Base-by-base conservation (phyloP, 352 stramenopile genomes). In the Globisporangium camurandrum region DNA sequence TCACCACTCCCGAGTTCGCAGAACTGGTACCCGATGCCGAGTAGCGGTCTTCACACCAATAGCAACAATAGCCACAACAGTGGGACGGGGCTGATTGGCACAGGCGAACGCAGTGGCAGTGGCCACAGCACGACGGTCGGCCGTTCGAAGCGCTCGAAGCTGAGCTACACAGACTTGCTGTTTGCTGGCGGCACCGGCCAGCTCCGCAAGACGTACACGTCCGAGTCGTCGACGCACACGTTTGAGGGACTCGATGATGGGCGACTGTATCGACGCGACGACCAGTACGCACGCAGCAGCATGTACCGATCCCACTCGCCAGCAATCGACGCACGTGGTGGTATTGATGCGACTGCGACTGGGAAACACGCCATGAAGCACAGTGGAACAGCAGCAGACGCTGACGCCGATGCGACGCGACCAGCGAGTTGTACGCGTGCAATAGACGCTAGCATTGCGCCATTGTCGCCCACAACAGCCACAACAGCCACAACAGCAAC, bases 241-340 rank as follows among this genome's bases (percentile, higher is more conserved):
- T 93, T 93, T 45, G 79, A 93, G 44, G n/a, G n/a, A n/a, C n/a
- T n/a, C n/a, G 84, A 83, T 51, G 75, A 84, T 57, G 78, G 76
- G 10, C 57, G 59, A 4, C 74, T 67, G 27, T 91, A 90, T 34
- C 53, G 84, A 10, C 73, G 82, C 33, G 82, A 93, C 48, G 79
- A 80, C 24, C 78, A 88, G 57, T 93, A 93, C 57, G 84, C 81
- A 36, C 54, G 72, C 11, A 93, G 82, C 53, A 86, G 77, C 43
- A 85, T 93, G 67, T 93, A 93, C 26, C 66, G 11, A 42, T 48
- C 12, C 60, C 55, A 2, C 5, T 19, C 3, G 49, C 61, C 24
- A 47, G 24, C 37, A 38, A 14, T n/a, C n/a, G n/a, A n/a, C n/a
- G n/a, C n/a, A n/a, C n/a, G n/a, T n/a, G n/a, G n/a, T n/a, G n/a